Conservation (phyloP, 192 early-diverging fungal genomes). For the Bifiguratus adelaidae region DNA sequence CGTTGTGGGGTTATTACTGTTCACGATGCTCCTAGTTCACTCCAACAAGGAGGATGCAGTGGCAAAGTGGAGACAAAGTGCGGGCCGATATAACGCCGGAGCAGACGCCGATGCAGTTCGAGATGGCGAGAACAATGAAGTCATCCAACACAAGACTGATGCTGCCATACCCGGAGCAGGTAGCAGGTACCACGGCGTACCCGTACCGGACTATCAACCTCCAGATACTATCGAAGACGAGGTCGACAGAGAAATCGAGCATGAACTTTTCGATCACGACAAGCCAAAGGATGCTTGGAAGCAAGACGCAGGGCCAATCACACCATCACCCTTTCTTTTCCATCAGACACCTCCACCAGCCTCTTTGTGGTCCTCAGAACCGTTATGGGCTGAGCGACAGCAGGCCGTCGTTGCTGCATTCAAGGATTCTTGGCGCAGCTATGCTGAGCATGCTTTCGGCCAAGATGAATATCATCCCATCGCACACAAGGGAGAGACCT, state of each 20-base stretch:
- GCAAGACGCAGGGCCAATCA: neutral
- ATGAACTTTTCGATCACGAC: neutral
- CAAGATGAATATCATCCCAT: conserved; percentile 77
- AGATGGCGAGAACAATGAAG: conserved; percentile 8
- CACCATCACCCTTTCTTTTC: too few species aligned
- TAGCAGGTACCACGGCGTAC: neutral
- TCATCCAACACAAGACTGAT: neutral
- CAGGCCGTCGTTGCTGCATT: conserved; percentile 54
- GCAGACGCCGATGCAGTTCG: neutral
- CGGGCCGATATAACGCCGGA: conserved; percentile 7
- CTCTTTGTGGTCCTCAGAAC: neutral
- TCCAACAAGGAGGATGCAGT: conserved; percentile 3
- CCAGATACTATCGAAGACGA: neutral
- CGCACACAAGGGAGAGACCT: conserved; percentile 49
- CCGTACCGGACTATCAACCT: neutral
- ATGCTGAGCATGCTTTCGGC: conserved; percentile 72
- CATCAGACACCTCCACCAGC: conserved; percentile 5
- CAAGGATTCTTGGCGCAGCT: conserved; percentile 71
- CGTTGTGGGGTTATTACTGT: neutral
- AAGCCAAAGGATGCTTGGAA: neutral
- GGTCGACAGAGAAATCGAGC: neutral
- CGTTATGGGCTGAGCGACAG: conserved; percentile 38
- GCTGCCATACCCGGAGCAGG: neutral
- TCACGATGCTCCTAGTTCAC: neutral
- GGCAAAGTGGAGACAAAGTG: conserved; percentile 5